Evolutionary conservation across 805 yeast genomes (phyloP), one percentile per base, ranked within the genome.

Genomic region (Lipomyces chichibuensis): DNA sequence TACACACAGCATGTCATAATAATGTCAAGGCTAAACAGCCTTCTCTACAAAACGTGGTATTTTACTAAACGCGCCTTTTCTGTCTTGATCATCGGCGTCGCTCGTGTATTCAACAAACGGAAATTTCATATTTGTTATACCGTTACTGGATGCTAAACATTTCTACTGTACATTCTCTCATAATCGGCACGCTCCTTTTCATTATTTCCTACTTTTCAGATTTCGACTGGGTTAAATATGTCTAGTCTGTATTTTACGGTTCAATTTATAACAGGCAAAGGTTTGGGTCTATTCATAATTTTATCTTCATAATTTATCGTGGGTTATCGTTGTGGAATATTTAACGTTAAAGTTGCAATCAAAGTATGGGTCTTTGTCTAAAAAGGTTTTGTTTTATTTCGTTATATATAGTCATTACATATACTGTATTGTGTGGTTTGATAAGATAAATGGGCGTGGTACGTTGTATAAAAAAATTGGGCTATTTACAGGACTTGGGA

Each of bases 401-500:
- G 49, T 17, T 43, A 43, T 43, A 43, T 35, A 35, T 35, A 35
- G 32, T 29, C 32, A 29, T 37, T 43, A 43, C 20, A n/a, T 43
- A 43, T 43, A 43, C 20, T n/a, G 20, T 43, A n/a, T 37, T 37
- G 13, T 37, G 49, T 43, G 49, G 49, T 17, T 43, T 43, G 49
- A 43, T n/a, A 43, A n/a, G 49, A 43, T 43, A 43, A 43, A 43
- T n/a, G 49, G 20, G 49, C 49, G 49, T 17, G 20, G 23, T 43
- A 43, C 49, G 25, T 43, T 43, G 8, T 43, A 43, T 23, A 43
- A 43, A 43, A 37, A 43, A 43, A 43, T 43, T 43, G 49, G 49
- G 49, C 20, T 43, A n/a, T 43, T 43, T 43, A 43, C 49, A 43
- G 49, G 49, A 43, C 49, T 43, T 43, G 49, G 49, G 49, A 43